Evolutionary conservation across 1,139 yeast species (phyloP).

Genomic region (Wickerhamomyces sp.): DNA sequence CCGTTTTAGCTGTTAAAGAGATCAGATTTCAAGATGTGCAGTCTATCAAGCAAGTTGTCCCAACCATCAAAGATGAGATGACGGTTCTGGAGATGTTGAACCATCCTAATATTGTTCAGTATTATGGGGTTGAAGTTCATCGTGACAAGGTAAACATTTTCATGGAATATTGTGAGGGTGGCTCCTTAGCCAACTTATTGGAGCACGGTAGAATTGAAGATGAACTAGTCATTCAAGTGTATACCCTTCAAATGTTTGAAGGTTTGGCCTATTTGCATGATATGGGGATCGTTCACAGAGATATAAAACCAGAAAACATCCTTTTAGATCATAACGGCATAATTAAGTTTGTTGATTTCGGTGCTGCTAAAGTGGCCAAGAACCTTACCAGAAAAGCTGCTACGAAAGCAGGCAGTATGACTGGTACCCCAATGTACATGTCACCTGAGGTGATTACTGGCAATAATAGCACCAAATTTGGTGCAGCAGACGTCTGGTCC

Average conservation of each 20-base stretch:
- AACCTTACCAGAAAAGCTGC: constrained; percentile 31
- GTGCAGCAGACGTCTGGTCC: constrained; percentile 77
- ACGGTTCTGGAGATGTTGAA: constrained; percentile 90
- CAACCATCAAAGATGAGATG: constrained; percentile 93
- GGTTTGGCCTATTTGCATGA: constrained; percentile 94
- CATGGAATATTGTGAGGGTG: constrained; percentile 98
- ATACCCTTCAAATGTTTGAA: constrained; percentile 88
- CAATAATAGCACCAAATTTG: constrained; percentile 63
- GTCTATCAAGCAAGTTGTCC: constrained; percentile 78
- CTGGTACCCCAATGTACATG: constrained; percentile 99
- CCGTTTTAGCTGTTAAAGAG: constrained; percentile 95
- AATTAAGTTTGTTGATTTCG: constrained; percentile 92
- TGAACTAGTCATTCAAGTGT: constrained; percentile 87
- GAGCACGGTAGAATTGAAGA: constrained; percentile 94
- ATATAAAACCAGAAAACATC: constrained; percentile 93
- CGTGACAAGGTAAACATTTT: constrained; percentile 92
- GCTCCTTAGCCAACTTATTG: constrained; percentile 78
- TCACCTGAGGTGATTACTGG: constrained; percentile 96
- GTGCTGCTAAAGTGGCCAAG: constrained; percentile 91
- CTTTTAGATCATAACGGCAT: constrained; percentile 89
- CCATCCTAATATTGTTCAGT: constrained; percentile 95
- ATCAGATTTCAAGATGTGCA: constrained; percentile 87
- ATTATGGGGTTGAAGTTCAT: constrained; percentile 95
- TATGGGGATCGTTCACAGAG: constrained; percentile 95
- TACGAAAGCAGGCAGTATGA: constrained; percentile 46